Base-by-base conservation (phyloP, 73 alveolate genomes). In the Blepharisma japonicum region DNA sequence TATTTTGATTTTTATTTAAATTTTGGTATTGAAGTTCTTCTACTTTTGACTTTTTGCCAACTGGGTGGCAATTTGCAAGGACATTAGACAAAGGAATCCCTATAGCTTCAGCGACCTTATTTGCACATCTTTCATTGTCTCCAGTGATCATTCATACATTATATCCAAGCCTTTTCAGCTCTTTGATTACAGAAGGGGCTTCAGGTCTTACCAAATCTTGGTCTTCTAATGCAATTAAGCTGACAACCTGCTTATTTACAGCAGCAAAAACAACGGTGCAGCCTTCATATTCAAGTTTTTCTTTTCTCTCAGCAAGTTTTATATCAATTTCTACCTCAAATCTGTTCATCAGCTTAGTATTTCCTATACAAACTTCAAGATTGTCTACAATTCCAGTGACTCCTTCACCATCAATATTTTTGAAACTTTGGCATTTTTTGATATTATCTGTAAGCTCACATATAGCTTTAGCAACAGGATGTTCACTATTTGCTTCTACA, bases 121-220 rank as follows among this genome's bases (percentile, higher is more conserved):
- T 38, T 0, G 98, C 98, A 38, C 91, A 74, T 55, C 85, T 82
- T 42, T 84, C 11, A 79, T 86, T 89, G 84, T 92, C 98, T 45
- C 98, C 98, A 1, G 98, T 92, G 39, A 92, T 85, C 86, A 92
- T 86, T n/a, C 87, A 84, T 4, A 87, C 85, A 76, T 84, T 81
- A 47, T 77, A 61, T 0, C 86, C 88, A 84, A 71, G 80, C 27
- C 81, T 68, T 47, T 80, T 39, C n/a, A 92, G 80, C 48, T 61
- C 51, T 6, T 68, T 23, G 27, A 85, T 68, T 6, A 88, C 92
- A 5, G 56, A 68, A 49, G 80, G 68, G 0, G 95, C 86, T 45
- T 83, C 94, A 8, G 70, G 78, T 77, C 87, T 80, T 7, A 89
- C 76, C 50, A 87, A 23, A 38, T 86, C 86, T 32, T 78, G 53